Percentiles rank a stretch among this genome's conserved stretches.
Evolutionary conservation across 495 filamentous ascomycete genomes (phyloP).

Genomic region (Venustampulla echinocandica): DNA sequence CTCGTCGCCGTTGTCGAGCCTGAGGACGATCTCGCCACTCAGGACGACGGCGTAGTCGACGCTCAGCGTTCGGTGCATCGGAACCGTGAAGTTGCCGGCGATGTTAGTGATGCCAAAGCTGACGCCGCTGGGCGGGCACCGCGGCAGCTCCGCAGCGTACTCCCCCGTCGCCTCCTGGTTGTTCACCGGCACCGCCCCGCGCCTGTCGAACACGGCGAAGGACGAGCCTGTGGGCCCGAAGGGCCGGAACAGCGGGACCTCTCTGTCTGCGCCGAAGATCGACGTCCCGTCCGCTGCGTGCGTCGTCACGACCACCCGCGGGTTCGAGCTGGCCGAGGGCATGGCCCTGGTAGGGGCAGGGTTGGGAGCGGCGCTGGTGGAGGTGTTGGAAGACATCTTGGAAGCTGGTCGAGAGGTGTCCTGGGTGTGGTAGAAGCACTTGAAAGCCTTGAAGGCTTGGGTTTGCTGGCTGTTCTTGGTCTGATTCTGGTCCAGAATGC

Average conservation of each 20-base stretch:
- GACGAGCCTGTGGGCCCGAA: constrained; percentile 22
- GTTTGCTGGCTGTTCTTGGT: too few species aligned
- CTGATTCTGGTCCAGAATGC: too few species aligned
- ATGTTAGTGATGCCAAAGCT: constrained; percentile 24
- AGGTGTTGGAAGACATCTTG: too few species aligned
- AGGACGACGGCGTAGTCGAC: constrained; percentile 29
- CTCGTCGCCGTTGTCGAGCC: constrained; percentile 29
- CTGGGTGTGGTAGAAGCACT: too few species aligned
- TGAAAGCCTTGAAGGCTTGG: too few species aligned
- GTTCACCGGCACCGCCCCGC: constrained; percentile 25
- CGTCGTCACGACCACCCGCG: constrained; percentile 28
- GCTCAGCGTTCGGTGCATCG: constrained; percentile 31
- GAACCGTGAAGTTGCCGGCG: constrained; percentile 16
- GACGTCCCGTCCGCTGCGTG: constrained; percentile 28
- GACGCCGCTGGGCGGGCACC: constrained; percentile 21
- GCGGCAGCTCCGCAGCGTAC: constrained; percentile 18
- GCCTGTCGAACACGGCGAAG: constrained; percentile 25
- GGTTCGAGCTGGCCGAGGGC: background rate
- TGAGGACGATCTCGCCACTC: constrained; percentile 28
- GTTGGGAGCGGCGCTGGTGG: too few species aligned
- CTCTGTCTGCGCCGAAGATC: constrained; percentile 26
- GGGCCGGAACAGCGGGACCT: constrained; percentile 24
- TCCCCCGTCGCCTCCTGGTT: constrained; percentile 18
- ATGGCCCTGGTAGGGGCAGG: too few species aligned
- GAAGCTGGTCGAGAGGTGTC: too few species aligned